Conservation (phyloP, 2,329 filamentous ascomycete genomes). For the Boeremia exigua region DNA sequence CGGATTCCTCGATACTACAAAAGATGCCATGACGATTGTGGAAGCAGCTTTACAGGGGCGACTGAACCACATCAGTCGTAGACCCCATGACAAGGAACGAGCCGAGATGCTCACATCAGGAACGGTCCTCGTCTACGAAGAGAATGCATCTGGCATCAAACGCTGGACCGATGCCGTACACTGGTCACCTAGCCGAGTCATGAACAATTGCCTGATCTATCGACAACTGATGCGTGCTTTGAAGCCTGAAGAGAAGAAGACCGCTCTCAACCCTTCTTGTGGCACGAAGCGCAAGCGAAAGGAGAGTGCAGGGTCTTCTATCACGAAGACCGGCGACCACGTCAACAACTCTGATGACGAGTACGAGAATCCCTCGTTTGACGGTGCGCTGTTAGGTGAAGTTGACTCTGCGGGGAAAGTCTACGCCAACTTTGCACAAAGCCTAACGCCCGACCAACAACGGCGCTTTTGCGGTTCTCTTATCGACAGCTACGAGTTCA, state of each 20-base stretch:
- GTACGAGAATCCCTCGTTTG: slow-evolving; percentile 38
- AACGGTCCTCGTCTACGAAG: slow-evolving; percentile 89
- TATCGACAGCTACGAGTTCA: slow-evolving; percentile 90
- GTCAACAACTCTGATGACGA: slow-evolving; percentile 42
- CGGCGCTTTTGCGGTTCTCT: slow-evolving; percentile 78
- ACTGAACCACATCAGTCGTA: slow-evolving; percentile 76
- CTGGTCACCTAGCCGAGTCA: slow-evolving; percentile 88
- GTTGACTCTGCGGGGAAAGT: slow-evolving; percentile 39
- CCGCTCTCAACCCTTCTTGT: slow-evolving; percentile 44
- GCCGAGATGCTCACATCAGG: slow-evolving; percentile 79
- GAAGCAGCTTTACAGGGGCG: slow-evolving; percentile 76
- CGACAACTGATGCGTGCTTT: slow-evolving; percentile 66
- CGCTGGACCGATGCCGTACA: slow-evolving; percentile 91
- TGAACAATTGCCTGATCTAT: slow-evolving; percentile 86
- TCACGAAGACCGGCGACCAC: slow-evolving; percentile 40
- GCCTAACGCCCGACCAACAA: slow-evolving; percentile 56
- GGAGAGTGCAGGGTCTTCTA: slow-evolving; percentile 33
- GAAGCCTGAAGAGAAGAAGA: slow-evolving; percentile 47
- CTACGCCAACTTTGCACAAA: slow-evolving; percentile 48
- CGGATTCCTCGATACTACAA: slow-evolving; percentile 72
- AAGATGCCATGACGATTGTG: slow-evolving; percentile 80
- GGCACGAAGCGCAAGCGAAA: slow-evolving; percentile 48
- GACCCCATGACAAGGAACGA: slow-evolving; percentile 86
- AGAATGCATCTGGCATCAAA: slow-evolving; percentile 89
- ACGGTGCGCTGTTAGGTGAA: slow-evolving; percentile 29